These are phyloP conservation scores for Uronychia setigera DNA, from an alignment of 73 alveolate genomes.

Conservation along the genomic window DNA sequence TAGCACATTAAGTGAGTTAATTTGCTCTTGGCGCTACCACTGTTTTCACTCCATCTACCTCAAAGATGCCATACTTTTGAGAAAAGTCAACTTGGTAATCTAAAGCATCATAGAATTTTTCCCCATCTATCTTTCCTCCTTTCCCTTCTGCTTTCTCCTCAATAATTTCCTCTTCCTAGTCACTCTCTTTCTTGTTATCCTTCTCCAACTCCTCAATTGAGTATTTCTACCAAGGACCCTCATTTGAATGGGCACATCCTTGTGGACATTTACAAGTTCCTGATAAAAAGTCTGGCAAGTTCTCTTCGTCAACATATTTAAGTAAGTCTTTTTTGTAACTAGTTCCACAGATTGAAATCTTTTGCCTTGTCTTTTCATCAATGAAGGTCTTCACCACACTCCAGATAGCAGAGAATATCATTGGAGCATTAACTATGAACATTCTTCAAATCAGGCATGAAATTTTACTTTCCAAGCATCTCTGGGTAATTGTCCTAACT, in stretches of 20 bases:
- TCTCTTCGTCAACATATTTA: slow-evolving; percentile 55
- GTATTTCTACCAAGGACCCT: slow-evolving; percentile 39
- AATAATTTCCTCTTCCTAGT: background rate
- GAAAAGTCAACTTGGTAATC: background rate
- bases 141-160: too few species aligned
- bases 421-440: slow-evolving; percentile 80
- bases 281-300: slow-evolving; percentile 68
- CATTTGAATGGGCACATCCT: slow-evolving; percentile 32
- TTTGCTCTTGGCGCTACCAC: too few species aligned
- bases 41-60: background rate
- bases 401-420: slow-evolving; percentile 80
- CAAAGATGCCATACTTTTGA: background rate
- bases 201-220: background rate
- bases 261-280: slow-evolving; percentile 45
- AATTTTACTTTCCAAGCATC: background rate
- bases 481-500: slow-evolving; percentile 89
- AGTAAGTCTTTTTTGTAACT: slow-evolving; percentile 31
- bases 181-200: background rate
- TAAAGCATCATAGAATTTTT: background rate
- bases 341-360: slow-evolving; percentile 70
- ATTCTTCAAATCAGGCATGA: background rate
- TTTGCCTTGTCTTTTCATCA: slow-evolving; percentile 77
- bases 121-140: background rate
- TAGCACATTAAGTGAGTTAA: too few species aligned
- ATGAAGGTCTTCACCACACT: slow-evolving; percentile 72